phyloP scores from a whole-genome alignment of 1,284 basidiomycete species.

The Papiliotrema nemorosa region DNA sequence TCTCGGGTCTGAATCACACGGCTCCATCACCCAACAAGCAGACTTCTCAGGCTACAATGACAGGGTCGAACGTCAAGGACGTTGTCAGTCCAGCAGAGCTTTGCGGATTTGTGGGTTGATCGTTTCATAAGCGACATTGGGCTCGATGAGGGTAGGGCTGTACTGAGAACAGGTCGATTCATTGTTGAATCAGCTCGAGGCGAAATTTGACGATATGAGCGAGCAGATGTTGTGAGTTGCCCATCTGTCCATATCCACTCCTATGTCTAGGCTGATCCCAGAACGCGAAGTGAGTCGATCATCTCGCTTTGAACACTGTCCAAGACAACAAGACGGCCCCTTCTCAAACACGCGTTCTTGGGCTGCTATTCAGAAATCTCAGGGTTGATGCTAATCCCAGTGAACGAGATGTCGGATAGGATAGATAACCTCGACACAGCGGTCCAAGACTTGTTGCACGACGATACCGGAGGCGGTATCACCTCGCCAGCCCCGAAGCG shows the following conservation, averaged over 20 bases:
- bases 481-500: no score
- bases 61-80: slow-evolving; percentile 22
- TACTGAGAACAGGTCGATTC: slow-evolving; percentile 41
- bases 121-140: neutral
- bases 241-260: neutral
- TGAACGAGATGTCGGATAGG: slow-evolving; percentile 46
- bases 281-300: slow-evolving; percentile 29
- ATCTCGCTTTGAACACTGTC: neutral
- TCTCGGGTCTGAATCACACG: slow-evolving; percentile 21
- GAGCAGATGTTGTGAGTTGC: slow-evolving; percentile 45
- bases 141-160: neutral
- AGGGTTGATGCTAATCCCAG: slow-evolving; percentile 20
- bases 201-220: slow-evolving; percentile 47
- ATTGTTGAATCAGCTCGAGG: slow-evolving; percentile 42
- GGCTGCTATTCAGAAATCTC: no score
- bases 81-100: slow-evolving; percentile 43
- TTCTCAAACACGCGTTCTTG: no score
- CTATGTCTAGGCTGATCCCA: slow-evolving; percentile 7
- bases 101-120: slow-evolving; percentile 41
- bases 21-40: neutral
- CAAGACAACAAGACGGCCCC: no score
- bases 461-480: no score
- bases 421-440: slow-evolving; percentile 47
- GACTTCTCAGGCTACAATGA: neutral
- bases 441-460: slow-evolving; percentile 43